Evolutionary conservation across 2,329 filamentous ascomycete genomes (phyloP), one percentile per base, ranked within the genome.

Genomic region (Pseudogymnoascus sp.): DNA sequence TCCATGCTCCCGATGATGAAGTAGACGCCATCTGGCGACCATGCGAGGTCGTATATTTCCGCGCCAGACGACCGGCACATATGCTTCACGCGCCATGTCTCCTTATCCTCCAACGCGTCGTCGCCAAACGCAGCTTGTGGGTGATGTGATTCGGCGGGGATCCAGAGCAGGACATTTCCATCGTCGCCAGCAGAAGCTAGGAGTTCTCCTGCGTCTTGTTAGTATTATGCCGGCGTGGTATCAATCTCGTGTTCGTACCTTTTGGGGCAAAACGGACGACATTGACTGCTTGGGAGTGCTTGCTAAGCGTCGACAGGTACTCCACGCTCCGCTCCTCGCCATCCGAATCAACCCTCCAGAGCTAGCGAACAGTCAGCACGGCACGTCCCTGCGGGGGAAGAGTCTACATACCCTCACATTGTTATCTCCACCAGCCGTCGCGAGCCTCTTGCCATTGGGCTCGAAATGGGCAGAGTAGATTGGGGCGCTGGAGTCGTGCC

Each of bases 1-100:
- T 99, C 94, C 92, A 99, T 97, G 77, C 94, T 97, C 39, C 94
- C 94, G 23, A 95, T 97, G 70, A 99, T 97, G 79, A 99, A 96
- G 78, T 95, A 94, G 39, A 87, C 80, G 39, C 90, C 92, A 75
- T 99, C 94, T n/a, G 95, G 95, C 58, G 94, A 97, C 95, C 94
- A 99, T 60, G 94, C 94, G 63, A 99, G 79, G 75, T 99, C 94
- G 77, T 99, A 99, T 68, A 99, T 97, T 75, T 99, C 94, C 9
- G 92, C 91, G 36, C 92, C 93, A 65, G 90, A 91, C 52, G 92
- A 96, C 65, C 94, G 86, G 76, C 92, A 97, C 94, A 97, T 97
- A 74, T 96, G 91, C 78, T 96, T 97, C 66, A 93, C 89, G 65
- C 93, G 84, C 94, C 94, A 99, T 68, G 90, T 90, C 76, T 99